Evolutionary conservation across 2,329 filamentous ascomycete species (phyloP), one percentile per base, ranked within the genome.

Genomic region (Claviceps sp.): DNA sequence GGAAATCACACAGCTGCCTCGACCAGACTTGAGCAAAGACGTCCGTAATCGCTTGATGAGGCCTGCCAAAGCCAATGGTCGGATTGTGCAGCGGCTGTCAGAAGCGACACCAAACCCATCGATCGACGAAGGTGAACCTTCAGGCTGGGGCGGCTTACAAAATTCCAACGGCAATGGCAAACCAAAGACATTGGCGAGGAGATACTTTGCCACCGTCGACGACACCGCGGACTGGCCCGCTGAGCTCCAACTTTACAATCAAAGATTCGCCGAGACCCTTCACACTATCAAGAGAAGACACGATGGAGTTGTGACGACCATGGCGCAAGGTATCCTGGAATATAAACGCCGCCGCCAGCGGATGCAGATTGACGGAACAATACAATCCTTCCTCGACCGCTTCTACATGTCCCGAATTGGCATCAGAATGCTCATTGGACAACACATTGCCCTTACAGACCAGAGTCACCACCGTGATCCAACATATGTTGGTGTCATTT

Each of bases 341-440:
- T 98, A 95, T 77, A 98, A 98, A 73, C 87, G 91, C 52, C 91
- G 86, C 66, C 82, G 89, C 56, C 93, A 98, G 76, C 83, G 93
- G 51, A 93, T 97, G 85, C 93, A 97, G 66, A 98, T 98, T 63
- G 93, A 97, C 70, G 85, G 90, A 66, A 94, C 90, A 61, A 96
- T 98, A 54, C 93, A 98, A 68, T 85, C 89, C 52, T 98, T 98
- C 74, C 81, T 98, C 58, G 93, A 98, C 71, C 87, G 93, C 54
- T 98, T 98, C 71, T 98, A 98, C 76, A 98, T 98, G 93, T 96
- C 90, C 45, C 88, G 93, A 56, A 98, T 98, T 64, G 93, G 93
- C 58, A 98, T 98, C 60, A 87, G 93, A 61, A 98, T 98, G 93
- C 82, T 98, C 49, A 96, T 98, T 62, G 93, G 93, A 50, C 93